Percentiles rank a stretch among this genome's conserved stretches.
phyloP scores from a whole-genome alignment of 2,329 filamentous ascomycete genomes.

The Beauveria brongniartii region DNA sequence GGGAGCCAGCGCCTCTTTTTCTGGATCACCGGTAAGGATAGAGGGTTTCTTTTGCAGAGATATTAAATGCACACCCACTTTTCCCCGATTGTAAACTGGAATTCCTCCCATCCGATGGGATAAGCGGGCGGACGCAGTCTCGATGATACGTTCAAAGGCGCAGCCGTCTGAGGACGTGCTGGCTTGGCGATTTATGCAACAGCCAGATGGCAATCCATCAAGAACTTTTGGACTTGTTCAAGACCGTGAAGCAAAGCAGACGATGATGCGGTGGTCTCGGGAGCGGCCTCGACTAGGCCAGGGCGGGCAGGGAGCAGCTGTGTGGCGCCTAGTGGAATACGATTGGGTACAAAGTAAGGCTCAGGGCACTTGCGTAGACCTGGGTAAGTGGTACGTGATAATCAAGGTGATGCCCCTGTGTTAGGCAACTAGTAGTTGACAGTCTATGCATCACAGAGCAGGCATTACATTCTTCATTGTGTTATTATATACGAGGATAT shows the following conservation, averaged over 20 bases:
- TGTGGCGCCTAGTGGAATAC: not conserved
- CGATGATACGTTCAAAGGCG: not conserved
- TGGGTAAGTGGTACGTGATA: not conserved
- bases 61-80: conserved; percentile 10
- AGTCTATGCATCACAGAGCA: not conserved
- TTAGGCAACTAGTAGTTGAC: not conserved
- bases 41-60: conserved; percentile 3
- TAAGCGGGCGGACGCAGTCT: not conserved
- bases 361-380: not conserved
- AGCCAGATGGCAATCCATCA: not conserved
- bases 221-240: not conserved
- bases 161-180: not conserved
- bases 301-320: not conserved
- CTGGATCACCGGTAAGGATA: conserved; percentile 9
- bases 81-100: conserved; percentile 4
- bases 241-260: not conserved
- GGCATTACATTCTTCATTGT: not conserved
- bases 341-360: conserved; percentile 6
- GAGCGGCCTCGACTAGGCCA: not conserved
- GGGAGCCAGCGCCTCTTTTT: not conserved
- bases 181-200: not conserved
- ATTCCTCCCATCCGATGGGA: not conserved
- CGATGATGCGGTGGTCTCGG: not conserved
- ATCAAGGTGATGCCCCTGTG: not conserved
- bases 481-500: conserved; percentile 3